Percentiles rank a stretch among this genome's conserved stretches.
Conservation (phyloP, 1,284 basidiomycete species). For the Apiotrichum montevideense region DNA sequence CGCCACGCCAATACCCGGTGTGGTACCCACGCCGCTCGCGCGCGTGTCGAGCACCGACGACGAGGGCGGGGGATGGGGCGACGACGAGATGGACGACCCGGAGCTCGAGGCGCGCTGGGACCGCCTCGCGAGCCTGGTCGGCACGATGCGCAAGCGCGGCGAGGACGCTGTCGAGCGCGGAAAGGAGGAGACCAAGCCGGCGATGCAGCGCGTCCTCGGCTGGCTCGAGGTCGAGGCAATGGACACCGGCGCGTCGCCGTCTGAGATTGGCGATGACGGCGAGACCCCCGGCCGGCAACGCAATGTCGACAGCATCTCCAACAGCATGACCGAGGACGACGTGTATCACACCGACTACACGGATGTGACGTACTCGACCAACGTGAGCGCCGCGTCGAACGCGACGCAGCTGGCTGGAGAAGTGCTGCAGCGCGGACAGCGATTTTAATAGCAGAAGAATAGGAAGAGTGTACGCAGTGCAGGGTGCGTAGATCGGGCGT, state of each 20-base stretch:
- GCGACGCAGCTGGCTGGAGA: slow-evolving; percentile 1
- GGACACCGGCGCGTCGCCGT: neutral
- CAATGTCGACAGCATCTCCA: neutral
- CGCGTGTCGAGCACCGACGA: slow-evolving; percentile 7
- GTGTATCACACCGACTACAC: neutral
- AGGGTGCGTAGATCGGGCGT: too few species aligned
- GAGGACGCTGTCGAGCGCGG: slow-evolving; percentile 28
- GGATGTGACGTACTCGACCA: neutral
- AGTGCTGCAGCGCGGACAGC: neutral
- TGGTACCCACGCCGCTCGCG: slow-evolving; percentile 1
- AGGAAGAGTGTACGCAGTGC: too few species aligned
- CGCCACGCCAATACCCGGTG: neutral
- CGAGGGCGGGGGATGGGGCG: slow-evolving; percentile 13
- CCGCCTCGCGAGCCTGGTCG: slow-evolving; percentile 30
- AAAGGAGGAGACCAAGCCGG: slow-evolving; percentile 22
- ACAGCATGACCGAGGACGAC: neutral
- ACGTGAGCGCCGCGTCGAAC: slow-evolving; percentile 1
- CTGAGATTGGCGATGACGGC: neutral
- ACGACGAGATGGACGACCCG: slow-evolving; percentile 26
- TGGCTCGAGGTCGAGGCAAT: slow-evolving; percentile 30
- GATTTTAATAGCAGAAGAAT: neutral
- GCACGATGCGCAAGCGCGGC: slow-evolving; percentile 27
- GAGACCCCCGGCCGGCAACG: neutral
- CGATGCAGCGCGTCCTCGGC: slow-evolving; percentile 27
- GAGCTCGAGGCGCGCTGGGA: slow-evolving; percentile 39